phyloP scores from a whole-genome alignment of 2,329 filamentous ascomycete genomes.

The Calonectria naviculata region DNA sequence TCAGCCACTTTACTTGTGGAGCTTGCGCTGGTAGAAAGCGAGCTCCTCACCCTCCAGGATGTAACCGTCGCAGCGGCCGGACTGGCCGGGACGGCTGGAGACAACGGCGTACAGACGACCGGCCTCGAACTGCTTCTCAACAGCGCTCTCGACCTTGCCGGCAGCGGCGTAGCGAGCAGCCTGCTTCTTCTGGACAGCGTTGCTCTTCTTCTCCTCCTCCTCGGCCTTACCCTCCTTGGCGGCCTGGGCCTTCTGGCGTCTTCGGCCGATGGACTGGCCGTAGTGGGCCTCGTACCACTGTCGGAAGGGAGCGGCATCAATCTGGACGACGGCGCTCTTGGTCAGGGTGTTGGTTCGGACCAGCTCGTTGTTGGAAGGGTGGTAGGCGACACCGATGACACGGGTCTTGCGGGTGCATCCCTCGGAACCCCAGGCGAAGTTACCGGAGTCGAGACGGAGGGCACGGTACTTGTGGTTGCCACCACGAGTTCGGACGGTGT shows the following conservation, averaged over 20 bases:
- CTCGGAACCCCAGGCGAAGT: slow-evolving; percentile 99
- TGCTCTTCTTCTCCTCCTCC: slow-evolving; percentile 91
- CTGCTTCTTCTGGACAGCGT: slow-evolving; percentile 97
- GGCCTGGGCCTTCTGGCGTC: slow-evolving; percentile 84
- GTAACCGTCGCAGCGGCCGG: slow-evolving; percentile 96
- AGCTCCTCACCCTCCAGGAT: slow-evolving; percentile 99
- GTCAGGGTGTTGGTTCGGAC: slow-evolving; percentile 99
- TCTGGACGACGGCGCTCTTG: slow-evolving; percentile 97
- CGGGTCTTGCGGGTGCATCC: slow-evolving; percentile 98
- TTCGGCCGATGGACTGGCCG: slow-evolving; percentile 88
- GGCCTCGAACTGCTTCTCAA: slow-evolving; percentile 99
- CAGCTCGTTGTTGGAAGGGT: slow-evolving; percentile 99
- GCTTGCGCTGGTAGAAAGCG: slow-evolving; percentile 99
- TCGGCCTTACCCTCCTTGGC: slow-evolving; percentile 69
- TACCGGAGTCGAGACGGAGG: slow-evolving; percentile 97
- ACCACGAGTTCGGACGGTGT: slow-evolving; percentile 96
- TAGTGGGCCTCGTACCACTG: slow-evolving; percentile 99
- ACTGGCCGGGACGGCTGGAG: slow-evolving; percentile 94
- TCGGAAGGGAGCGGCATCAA: slow-evolving; percentile 98
- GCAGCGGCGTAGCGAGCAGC: slow-evolving; percentile 81
- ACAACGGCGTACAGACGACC: slow-evolving; percentile 96
- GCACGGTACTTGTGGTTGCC: slow-evolving; percentile 99
- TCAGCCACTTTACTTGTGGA: slow-evolving; percentile 85
- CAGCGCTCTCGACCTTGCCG: slow-evolving; percentile 91
- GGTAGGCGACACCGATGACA: slow-evolving; percentile 98